Evolutionary conservation across 129 eudicot genomes (phyloP), one percentile per base, ranked within the genome.

Genomic region (Pulicaria dysenterica): DNA sequence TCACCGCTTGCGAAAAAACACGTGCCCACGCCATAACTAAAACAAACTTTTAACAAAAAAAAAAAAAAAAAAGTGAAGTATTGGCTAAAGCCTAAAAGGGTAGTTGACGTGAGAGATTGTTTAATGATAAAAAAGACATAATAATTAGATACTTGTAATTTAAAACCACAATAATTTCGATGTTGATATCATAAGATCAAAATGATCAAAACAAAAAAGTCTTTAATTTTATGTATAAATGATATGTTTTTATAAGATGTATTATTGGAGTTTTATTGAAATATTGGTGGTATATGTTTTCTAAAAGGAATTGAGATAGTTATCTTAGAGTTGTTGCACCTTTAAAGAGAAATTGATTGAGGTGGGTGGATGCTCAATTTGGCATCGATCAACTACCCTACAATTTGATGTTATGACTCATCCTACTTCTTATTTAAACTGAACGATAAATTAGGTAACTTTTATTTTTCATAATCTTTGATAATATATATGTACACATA

Each of bases 291-390:
- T 49, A 24, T 24, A 24, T 2, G 8, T 2, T 8, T 67, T 47
- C 36, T 67, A 8, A 10, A 44, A 37, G 17, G 10, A 42, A 19
- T 61, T 40, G 17, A 43, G 10, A 66, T 46, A 49, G 5, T 70
- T 41, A 34, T 54, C 11, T 61, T 53, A 70, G 16, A 57, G 82
- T 78, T 17, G 82, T 78, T 78, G 81, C 77, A 78, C 77, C 72
- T 78, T 78, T 62, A 62, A 51, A 78, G 77, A 67, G 62, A 70
- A 70, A 70, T 78, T 78, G 82, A 78, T 77, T 70, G 59, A 55
- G 82, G 77, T 78, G 58, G 82, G 82, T 48, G 76, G 70, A 57
- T 70, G 50, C 61, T 61, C 11, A 43, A 51, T 61, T 70, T 62
- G 77, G 66, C 58, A 61, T 77, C 77, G 44, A 45, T 45, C 58